A percentile compares a stretch with the other conserved stretches of the same genome.
These are phyloP conservation scores for Vitis labrusca DNA, from an alignment of 164 flowering plant genomes.

Conservation along the genomic window DNA sequence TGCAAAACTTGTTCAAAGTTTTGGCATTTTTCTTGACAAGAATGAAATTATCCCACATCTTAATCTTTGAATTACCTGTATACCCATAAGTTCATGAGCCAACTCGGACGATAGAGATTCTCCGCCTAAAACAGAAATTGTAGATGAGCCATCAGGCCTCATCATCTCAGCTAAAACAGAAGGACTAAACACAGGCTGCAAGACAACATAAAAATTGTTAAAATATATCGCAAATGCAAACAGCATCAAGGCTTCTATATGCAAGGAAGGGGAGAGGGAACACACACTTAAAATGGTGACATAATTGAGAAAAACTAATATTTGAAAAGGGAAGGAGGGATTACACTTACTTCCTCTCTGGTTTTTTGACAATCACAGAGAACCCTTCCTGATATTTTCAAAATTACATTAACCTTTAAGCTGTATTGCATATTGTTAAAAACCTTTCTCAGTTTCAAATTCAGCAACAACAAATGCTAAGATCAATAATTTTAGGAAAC, in stretches of 20 bases:
- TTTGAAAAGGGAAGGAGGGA: neutral
- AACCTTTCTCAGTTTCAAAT: no score
- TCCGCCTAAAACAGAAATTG: slow-evolving; percentile 63
- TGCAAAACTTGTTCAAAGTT: no score
- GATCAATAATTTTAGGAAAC: no score
- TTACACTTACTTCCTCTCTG: no score
- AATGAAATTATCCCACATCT: neutral
- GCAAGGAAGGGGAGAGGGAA: neutral
- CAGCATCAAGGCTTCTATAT: no score
- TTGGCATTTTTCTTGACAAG: no score
- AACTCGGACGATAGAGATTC: slow-evolving; percentile 82
- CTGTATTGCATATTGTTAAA: no score
- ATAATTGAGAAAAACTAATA: neutral
- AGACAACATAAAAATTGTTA: neutral
- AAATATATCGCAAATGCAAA: neutral
- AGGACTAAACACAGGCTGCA: slow-evolving; percentile 88
- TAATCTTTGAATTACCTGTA: slow-evolving; percentile 61
- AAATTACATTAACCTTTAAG: no score
- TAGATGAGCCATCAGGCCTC: slow-evolving; percentile 89
- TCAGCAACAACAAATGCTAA: no score
- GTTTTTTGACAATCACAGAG: no score
- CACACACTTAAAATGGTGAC: neutral
- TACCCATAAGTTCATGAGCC: slow-evolving; percentile 88
- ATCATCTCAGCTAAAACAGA: slow-evolving; percentile 85
- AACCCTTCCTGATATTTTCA: no score